Percentiles rank a stretch among this genome's conserved stretches.
Conservation (phyloP, 106 monocot genomes). For the Acorus calamus region DNA sequence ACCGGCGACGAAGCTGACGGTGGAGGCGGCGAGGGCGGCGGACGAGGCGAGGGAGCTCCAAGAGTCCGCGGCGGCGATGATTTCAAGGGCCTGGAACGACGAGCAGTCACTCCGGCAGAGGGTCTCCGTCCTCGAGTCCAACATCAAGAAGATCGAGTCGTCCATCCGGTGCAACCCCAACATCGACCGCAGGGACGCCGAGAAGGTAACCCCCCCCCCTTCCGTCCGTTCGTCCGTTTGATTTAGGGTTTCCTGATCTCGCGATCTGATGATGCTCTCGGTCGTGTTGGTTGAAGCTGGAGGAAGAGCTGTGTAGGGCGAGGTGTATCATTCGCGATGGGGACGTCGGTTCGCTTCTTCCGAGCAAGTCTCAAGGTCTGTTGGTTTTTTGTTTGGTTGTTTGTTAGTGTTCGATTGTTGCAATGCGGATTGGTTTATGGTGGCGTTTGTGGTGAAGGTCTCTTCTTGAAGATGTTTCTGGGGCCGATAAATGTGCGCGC, state of each 20-base stretch:
- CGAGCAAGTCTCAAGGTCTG: slow-evolving; percentile 72
- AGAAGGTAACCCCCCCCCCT: slow-evolving; percentile 38
- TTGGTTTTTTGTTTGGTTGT: neutral
- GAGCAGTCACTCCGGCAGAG: slow-evolving; percentile 73
- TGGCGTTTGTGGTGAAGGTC: slow-evolving; percentile 20
- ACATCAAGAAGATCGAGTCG: slow-evolving; percentile 45
- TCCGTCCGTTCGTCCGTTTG: too few species aligned
- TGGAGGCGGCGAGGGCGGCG: slow-evolving; percentile 41
- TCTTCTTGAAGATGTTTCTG: slow-evolving; percentile 82
- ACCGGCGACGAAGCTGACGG: slow-evolving; percentile 5
- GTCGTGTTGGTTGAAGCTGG: slow-evolving; percentile 29
- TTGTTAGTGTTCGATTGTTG: neutral
- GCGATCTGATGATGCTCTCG: neutral
- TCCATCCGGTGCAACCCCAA: slow-evolving; percentile 11
- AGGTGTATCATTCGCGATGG: slow-evolving; percentile 58
- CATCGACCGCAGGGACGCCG: slow-evolving; percentile 39
- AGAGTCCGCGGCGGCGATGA: slow-evolving; percentile 58
- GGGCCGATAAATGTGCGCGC: slow-evolving; percentile 83
- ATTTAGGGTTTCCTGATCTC: neutral
- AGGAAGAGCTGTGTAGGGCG: slow-evolving; percentile 68
- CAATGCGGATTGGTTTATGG: neutral
- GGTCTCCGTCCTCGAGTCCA: slow-evolving; percentile 61
- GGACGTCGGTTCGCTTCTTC: slow-evolving; percentile 66
- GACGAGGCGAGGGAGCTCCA: slow-evolving; percentile 66
- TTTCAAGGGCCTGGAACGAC: slow-evolving; percentile 51